phyloP scores from a whole-genome alignment of 106 monocot species.

The Xerophyta viscosa region DNA sequence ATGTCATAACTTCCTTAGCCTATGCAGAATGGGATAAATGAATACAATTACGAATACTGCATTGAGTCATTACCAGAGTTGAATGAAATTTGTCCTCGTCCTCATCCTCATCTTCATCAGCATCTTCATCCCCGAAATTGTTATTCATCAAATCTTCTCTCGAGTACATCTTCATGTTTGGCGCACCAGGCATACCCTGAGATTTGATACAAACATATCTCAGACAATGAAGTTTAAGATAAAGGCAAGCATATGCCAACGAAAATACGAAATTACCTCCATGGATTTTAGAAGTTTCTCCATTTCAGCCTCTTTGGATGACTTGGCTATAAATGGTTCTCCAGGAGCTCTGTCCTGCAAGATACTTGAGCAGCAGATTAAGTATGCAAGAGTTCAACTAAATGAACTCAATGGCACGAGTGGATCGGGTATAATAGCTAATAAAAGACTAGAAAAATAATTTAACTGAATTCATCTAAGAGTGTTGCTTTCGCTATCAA shows the following conservation, averaged over 20 bases:
- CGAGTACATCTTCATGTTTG: constrained; percentile 95
- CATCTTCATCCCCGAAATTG: constrained; percentile 44
- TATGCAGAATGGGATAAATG: no score
- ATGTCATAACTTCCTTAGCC: not conserved
- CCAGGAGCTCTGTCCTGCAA: constrained; percentile 74
- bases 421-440: no score
- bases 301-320: constrained; percentile 97
- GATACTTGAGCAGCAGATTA: not conserved
- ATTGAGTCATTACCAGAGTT: constrained; percentile 38
- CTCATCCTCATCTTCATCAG: constrained; percentile 62
- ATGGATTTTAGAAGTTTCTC: constrained; percentile 87
- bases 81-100: constrained; percentile 60
- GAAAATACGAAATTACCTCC: constrained; percentile 43
- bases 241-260: not conserved
- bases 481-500: no score
- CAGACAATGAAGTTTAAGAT: not conserved
- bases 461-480: no score
- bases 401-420: no score
- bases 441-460: no score
- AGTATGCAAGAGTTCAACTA: no score
- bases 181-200: constrained; percentile 95
- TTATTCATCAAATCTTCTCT: constrained; percentile 85
- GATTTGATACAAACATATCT: constrained; percentile 7
- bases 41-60: not conserved
- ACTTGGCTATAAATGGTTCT: constrained; percentile 72